Evolutionary conservation across 192 early-diverging fungal genomes (phyloP).

Genomic region (Gigaspora rosea): DNA sequence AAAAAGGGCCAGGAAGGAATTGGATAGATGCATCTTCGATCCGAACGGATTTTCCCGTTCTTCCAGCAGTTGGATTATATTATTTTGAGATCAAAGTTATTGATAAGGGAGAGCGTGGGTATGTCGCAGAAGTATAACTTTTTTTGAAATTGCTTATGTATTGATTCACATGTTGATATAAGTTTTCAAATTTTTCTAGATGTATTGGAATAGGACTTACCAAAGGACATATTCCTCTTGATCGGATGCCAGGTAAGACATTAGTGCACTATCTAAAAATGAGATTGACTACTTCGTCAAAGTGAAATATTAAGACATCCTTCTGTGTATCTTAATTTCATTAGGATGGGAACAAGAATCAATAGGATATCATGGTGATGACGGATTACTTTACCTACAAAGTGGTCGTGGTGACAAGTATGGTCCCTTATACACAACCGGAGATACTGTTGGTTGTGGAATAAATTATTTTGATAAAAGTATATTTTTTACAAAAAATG

Average conservation of each 20-base stretch:
- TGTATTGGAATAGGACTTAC: conserved; percentile 89
- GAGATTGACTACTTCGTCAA: no score
- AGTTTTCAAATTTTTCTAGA: conserved; percentile 30
- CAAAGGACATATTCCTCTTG: conserved; percentile 19
- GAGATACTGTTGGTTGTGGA: conserved; percentile 90
- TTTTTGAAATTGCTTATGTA: neutral
- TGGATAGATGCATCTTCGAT: conserved; percentile 84
- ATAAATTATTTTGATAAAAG: conserved; percentile 77
- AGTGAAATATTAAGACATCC: no score
- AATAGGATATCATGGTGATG: conserved; percentile 97
- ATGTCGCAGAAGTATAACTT: neutral
- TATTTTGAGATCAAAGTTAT: conserved; percentile 89
- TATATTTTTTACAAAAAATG: conserved; percentile 93
- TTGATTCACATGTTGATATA: neutral
- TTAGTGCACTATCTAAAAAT: neutral
- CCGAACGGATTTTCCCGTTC: conserved; percentile 78
- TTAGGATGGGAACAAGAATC: conserved; percentile 85
- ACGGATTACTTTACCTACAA: conserved; percentile 62
- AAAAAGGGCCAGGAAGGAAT: conserved; percentile 56
- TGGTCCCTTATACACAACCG: conserved; percentile 89
- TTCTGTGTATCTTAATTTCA: no score
- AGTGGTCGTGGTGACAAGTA: conserved; percentile 69
- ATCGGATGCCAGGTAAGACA: conserved; percentile 77
- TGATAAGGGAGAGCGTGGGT: conserved; percentile 86
- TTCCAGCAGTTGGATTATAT: conserved; percentile 79